Conservation (phyloP, 169 alveolate species). For the Cryptosporidium canis region DNA sequence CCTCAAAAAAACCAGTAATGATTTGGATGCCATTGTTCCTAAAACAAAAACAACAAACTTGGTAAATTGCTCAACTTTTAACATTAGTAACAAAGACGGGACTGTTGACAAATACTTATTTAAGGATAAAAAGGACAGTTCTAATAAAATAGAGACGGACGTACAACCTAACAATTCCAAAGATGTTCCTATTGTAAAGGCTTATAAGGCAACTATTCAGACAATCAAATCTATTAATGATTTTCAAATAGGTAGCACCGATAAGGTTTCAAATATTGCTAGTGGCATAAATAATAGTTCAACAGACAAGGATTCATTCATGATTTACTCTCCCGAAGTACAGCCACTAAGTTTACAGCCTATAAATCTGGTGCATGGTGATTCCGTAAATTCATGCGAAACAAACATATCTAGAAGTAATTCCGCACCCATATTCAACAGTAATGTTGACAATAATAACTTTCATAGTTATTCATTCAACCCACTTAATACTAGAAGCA, state of each 20-base stretch:
- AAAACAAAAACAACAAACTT: background rate
- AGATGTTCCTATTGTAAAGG: slow-evolving; percentile 1
- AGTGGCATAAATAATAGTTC: background rate
- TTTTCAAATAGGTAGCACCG: background rate
- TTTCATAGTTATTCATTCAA: background rate
- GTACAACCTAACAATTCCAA: background rate
- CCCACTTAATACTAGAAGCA: background rate
- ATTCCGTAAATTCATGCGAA: background rate
- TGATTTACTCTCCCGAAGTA: slow-evolving; percentile 20
- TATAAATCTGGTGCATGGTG: background rate
- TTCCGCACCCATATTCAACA: background rate
- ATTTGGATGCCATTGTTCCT: background rate
- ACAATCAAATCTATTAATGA: background rate
- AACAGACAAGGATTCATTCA: background rate
- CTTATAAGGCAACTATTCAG: slow-evolving; percentile 61
- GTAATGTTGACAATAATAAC: background rate
- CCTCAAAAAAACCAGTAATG: slow-evolving; percentile 18
- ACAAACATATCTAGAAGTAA: background rate
- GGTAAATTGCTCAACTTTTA: slow-evolving; percentile 3
- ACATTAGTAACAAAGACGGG: background rate
- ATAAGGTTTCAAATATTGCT: background rate
- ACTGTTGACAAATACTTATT: background rate
- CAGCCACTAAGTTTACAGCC: slow-evolving; percentile 21
- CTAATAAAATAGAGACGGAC: background rate
- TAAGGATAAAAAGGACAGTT: background rate